Evolutionary conservation across 2,329 filamentous ascomycete species (phyloP), one percentile per base, ranked within the genome.

Genomic region (Fonsecaea pugnacius): DNA sequence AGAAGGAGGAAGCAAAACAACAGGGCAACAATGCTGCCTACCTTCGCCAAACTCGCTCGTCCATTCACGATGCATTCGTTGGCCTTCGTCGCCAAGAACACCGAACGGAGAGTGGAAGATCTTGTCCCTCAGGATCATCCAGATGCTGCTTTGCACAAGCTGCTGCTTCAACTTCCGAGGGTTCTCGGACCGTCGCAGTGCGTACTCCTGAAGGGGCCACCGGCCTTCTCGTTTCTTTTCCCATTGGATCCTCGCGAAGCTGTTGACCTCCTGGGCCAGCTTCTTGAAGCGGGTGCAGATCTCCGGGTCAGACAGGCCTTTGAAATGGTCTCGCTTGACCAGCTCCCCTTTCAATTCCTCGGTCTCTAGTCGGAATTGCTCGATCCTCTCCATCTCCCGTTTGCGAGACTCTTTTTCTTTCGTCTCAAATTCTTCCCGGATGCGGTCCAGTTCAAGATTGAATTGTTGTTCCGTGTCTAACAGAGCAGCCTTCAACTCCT

Each of bases 41-140:
- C 38, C 38, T 43, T 43, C 38, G n/a, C 38, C 38, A 43, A 18
- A 43, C 38, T 43, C 38, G 38, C 38, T 18, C 38, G 38, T 43
- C 38, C 38, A 43, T 43, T 43, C 38, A n/a, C 38, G n/a, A n/a
- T 43, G 38, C 2, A 43, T 43, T n/a, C 38, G 5, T 43, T 43
- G 38, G 38, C 38, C 38, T 18, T 43, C 38, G 38, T 43, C 38
- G 6, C 38, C 38, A 9, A 43, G 38, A 18, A 43, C 16, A 1
- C 16, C 38, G 12, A 43, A 43, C 3, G 38, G 38, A 8, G 38
- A 43, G 38, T 43, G 38, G 38, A 43, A 43, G 38, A 43, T n/a
- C n/a, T 14, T 43, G 16, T 43, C 38, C 38, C 18, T 43, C n/a
- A 43, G 38, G 38, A 43, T 43, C 38, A 43, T 43, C 38, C 38